Evolutionary conservation across 306 rosid species (phyloP), one percentile per base, ranked within the genome.

Genomic region (Styphnolobium japonicum): DNA sequence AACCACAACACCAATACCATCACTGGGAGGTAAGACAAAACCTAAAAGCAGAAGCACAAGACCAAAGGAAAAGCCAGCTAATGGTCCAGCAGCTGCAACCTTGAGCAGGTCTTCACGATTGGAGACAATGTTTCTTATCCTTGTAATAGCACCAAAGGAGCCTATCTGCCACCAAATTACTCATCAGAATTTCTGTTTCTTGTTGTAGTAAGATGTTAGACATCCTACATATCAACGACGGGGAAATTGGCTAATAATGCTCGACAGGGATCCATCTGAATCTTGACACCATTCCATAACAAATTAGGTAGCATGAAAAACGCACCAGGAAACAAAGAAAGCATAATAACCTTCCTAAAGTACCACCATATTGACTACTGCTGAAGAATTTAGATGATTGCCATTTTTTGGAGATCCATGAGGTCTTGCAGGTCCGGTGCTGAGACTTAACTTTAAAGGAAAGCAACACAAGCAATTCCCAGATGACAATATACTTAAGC

Each of bases 81-180:
- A 71, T 36, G 99, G 99, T 80, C 99, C 99, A 42, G 99, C 92
- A 40, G 81, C 87, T 67, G 99, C 98, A 82, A 96, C 91, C 84
- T 96, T 96, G 53, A 96, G 94, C 80, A 93, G 89, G 89, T 88
- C 94, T 93, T 93, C 96, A 58, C 97, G 98, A 82, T 89, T 93
- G 43, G 97, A 81, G 76, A 93, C 99, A 55, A 93, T 93, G 81
- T 87, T 96, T 83, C 90, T 36, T 77, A 96, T 91, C 88, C 98
- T 90, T 71, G 98, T 96, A 80, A 96, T 96, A 49, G 98, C 86
- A 85, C 98, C 98, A 85, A 93, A 93, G 67, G 98, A 91, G 90
- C 98, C 98, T 94, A 94, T 91, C 98, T 94, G 98, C 91, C 93
- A 91, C 92, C 97, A 94, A 83, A 82, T 71, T 82, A 75, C 78